phyloP scores from a whole-genome alignment of 805 yeast species.

The Helenozyma rhizophorensis region DNA sequence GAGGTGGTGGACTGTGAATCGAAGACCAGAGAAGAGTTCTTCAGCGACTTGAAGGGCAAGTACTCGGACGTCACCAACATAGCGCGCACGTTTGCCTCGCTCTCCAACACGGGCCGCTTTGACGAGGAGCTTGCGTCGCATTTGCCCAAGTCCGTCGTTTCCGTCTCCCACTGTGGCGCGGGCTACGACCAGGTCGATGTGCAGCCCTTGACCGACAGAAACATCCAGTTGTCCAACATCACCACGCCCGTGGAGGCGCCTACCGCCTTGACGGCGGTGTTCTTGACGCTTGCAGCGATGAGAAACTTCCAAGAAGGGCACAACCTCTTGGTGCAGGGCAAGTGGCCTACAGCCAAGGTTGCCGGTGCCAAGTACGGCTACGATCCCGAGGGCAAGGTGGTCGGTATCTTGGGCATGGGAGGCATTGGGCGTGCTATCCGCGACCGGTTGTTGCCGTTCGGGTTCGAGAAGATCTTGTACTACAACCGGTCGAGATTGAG shows the following conservation, averaged over 20 bases:
- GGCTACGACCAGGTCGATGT: constrained; percentile 73
- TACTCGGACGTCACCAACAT: constrained; percentile 41
- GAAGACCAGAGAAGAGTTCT: constrained; percentile 33
- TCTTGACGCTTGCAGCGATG: constrained; percentile 55
- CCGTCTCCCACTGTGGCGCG: constrained; percentile 65
- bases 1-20: constrained; percentile 37
- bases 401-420: constrained; percentile 85
- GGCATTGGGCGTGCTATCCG: constrained; percentile 84
- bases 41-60: constrained; percentile 40
- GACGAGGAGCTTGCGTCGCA: constrained; percentile 55
- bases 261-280: constrained; percentile 70
- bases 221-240: constrained; percentile 63
- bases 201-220: constrained; percentile 43
- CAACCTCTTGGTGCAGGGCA: constrained; percentile 46
- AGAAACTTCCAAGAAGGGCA: constrained; percentile 66
- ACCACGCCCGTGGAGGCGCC: constrained; percentile 65
- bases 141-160: constrained; percentile 50
- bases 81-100: constrained; percentile 52
- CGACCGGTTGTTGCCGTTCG: constrained; percentile 70
- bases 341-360: constrained; percentile 50
- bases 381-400: constrained; percentile 70
- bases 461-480: constrained; percentile 65
- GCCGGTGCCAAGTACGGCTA: constrained; percentile 61
- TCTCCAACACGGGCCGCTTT: constrained; percentile 54
- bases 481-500: constrained; percentile 61